Evolutionary conservation across 1,284 basidiomycete genomes (phyloP).

Genomic region (Prillingera fragicola): DNA sequence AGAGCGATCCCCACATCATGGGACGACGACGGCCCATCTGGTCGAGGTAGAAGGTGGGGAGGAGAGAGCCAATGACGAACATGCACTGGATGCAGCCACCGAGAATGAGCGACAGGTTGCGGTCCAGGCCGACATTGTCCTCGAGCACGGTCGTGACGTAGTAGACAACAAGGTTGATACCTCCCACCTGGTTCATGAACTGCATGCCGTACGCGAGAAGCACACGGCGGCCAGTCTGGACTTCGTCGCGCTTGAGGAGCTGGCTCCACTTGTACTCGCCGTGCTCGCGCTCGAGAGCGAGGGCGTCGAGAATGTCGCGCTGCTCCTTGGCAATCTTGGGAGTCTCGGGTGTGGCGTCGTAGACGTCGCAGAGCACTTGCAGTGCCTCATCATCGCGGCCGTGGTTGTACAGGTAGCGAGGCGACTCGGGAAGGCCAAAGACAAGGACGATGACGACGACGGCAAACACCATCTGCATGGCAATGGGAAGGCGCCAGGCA

Average conservation of each 20-base stretch:
- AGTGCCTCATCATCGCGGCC: slow-evolving; percentile 11
- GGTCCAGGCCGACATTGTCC: slow-evolving; percentile 10
- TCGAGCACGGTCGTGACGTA: slow-evolving; percentile 12
- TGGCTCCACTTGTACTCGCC: slow-evolving; percentile 16
- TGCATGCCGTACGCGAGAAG: slow-evolving; percentile 11
- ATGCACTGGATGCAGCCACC: slow-evolving; percentile 11
- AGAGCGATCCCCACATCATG: slow-evolving; percentile 8
- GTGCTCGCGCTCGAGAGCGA: slow-evolving; percentile 30
- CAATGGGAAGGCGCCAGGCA: slow-evolving; percentile 9
- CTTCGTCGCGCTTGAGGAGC: slow-evolving; percentile 11
- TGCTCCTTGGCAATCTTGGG: slow-evolving; percentile 8
- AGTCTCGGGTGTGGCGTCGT: slow-evolving; percentile 4
- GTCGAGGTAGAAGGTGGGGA: slow-evolving; percentile 11
- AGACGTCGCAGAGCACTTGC: slow-evolving; percentile 12
- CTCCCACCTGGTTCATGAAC: slow-evolving; percentile 14
- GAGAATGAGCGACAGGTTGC: slow-evolving; percentile 11
- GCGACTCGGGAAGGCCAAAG: slow-evolving; percentile 17
- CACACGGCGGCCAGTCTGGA: slow-evolving; percentile 11
- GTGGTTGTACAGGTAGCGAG: slow-evolving; percentile 15
- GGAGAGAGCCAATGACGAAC: slow-evolving; percentile 9
- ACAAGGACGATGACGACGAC: slow-evolving; percentile 7
- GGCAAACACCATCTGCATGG: slow-evolving; percentile 5
- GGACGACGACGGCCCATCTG: slow-evolving; percentile 10
- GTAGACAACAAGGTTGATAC: slow-evolving; percentile 16
- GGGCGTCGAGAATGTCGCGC: slow-evolving; percentile 10